phyloP scores from a whole-genome alignment of 305 asterid species.

The Nicotiana rustica region DNA sequence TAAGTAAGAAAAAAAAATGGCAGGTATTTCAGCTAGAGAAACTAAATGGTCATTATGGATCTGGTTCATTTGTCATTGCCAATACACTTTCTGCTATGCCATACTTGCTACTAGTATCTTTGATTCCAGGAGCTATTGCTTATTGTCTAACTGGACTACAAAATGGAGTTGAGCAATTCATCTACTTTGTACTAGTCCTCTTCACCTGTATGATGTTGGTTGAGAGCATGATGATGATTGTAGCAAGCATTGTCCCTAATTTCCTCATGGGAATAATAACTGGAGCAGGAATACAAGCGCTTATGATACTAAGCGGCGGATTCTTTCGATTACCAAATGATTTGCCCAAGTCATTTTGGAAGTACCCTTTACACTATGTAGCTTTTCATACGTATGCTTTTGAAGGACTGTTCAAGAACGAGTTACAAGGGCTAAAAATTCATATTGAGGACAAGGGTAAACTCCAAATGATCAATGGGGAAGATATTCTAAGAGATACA shows the following conservation, averaged over 20 bases:
- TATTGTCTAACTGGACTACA: constrained; percentile 62
- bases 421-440: constrained; percentile 52
- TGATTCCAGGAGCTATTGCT: constrained; percentile 58
- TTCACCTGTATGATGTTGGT: constrained; percentile 64
- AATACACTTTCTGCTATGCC: constrained; percentile 66
- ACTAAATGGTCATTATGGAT: constrained; percentile 70
- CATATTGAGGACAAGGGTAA: constrained; percentile 33
- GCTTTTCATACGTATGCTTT: constrained; percentile 65
- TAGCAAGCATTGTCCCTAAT: constrained; percentile 65
- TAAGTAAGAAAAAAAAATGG: not conserved
- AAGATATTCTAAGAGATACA: constrained; percentile 50
- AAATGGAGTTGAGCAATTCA: constrained; percentile 40
- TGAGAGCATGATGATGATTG: constrained; percentile 78
- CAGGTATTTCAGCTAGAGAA: constrained; percentile 66
- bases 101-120: constrained; percentile 56
- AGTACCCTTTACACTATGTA: constrained; percentile 63
- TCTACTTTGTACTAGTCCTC: constrained; percentile 54
- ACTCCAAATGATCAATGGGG: constrained; percentile 46
- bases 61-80: constrained; percentile 56
- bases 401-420: constrained; percentile 68
- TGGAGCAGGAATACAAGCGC: constrained; percentile 66
- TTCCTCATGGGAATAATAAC: constrained; percentile 62
- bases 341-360: constrained; percentile 64
- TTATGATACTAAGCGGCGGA: constrained; percentile 71
- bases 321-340: constrained; percentile 67